Percentiles rank a stretch among this genome's conserved stretches.
Conservation (phyloP, 2,329 filamentous ascomycete species). For the Thermoascus crustaceus region DNA sequence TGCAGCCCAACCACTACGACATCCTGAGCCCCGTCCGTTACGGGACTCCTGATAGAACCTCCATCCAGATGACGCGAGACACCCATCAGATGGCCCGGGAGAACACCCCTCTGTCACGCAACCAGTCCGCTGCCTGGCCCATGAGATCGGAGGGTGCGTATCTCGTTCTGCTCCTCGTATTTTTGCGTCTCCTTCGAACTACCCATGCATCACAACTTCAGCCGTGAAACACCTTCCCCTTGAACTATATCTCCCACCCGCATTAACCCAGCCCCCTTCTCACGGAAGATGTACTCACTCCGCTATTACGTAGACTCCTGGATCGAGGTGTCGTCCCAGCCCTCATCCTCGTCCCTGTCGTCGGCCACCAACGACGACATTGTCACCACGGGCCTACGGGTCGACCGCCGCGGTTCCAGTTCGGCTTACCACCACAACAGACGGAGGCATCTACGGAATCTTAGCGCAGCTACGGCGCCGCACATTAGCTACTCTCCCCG, state of each 20-base stretch:
- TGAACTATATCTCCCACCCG: slow-evolving; percentile 4
- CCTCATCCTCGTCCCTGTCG: slow-evolving; percentile 86
- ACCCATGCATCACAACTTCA: slow-evolving; percentile 10
- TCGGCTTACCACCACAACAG: slow-evolving; percentile 53
- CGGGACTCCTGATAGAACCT: slow-evolving; percentile 16
- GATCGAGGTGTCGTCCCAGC: slow-evolving; percentile 88
- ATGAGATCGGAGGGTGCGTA: slow-evolving; percentile 38
- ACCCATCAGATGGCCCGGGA: slow-evolving; percentile 22
- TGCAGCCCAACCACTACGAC: slow-evolving; percentile 36
- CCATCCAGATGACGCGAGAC: slow-evolving; percentile 28
- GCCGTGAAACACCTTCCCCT: slow-evolving; percentile 13
- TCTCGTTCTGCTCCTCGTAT: neutral
- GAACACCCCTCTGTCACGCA: slow-evolving; percentile 25
- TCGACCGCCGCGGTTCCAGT: slow-evolving; percentile 50
- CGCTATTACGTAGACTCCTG: slow-evolving; percentile 68
- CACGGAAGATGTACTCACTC: slow-evolving; percentile 35
- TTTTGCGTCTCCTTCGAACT: slow-evolving; percentile 5
- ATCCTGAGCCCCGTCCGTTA: slow-evolving; percentile 28
- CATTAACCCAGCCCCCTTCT: slow-evolving; percentile 3
- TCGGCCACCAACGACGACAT: slow-evolving; percentile 71
- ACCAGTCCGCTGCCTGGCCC: slow-evolving; percentile 25
- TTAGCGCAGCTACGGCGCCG: slow-evolving; percentile 31
- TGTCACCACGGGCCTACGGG: slow-evolving; percentile 75
- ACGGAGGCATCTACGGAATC: slow-evolving; percentile 33
- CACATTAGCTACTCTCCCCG: slow-evolving; percentile 36